Evolutionary conservation across 1,284 basidiomycete species (phyloP), one percentile per base, ranked within the genome.

Genomic region (Microbotryum lychnidis-dioicae): DNA sequence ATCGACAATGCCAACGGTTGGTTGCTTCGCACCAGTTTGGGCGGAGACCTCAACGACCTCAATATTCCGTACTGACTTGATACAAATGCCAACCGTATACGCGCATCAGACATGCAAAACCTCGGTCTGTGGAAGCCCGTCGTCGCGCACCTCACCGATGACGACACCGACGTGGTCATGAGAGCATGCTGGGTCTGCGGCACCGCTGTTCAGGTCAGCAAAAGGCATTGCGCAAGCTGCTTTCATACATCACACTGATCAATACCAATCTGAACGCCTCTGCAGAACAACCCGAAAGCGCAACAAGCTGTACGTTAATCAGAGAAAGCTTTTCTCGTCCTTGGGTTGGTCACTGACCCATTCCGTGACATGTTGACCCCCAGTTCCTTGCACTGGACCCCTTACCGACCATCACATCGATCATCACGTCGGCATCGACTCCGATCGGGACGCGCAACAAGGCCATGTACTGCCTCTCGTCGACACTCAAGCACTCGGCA

Each of bases 1-100:
- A 91, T 98, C 61, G 94, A 98, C 73, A 98, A 98, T 75, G 93
- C 94, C 3, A 97, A 92, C 74, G 86, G 87, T 88, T 67, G 62
- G 81, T 72, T 46, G 14, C 45, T 33, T 18, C 27, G 5, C 3
- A 23, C 2, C n/a, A 7, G 18, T 9, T 20, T 5, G 18, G n/a
- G 2, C 25, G 23, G 45, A 9, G 46, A 42, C 58, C 58, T 66
- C 49, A 37, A 37, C 37, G 14, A 53, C 56, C 16, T 29, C 18
- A 33, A 31, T 50, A 21, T 54, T 9, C 6, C 50, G 6, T 9
- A 16, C 6, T 14, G 21, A 42, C 16, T 16, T 4, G 16, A 42
- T 42, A 18, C 37, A 10, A 2, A 42, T 16, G 2, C 14, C 37
- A 16, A 42, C 37, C 37, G 4, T 14, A 4, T 42, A 42, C 16